Evolutionary conservation across 495 filamentous ascomycete species (phyloP).

Genomic region (Penicillium goetzii): DNA sequence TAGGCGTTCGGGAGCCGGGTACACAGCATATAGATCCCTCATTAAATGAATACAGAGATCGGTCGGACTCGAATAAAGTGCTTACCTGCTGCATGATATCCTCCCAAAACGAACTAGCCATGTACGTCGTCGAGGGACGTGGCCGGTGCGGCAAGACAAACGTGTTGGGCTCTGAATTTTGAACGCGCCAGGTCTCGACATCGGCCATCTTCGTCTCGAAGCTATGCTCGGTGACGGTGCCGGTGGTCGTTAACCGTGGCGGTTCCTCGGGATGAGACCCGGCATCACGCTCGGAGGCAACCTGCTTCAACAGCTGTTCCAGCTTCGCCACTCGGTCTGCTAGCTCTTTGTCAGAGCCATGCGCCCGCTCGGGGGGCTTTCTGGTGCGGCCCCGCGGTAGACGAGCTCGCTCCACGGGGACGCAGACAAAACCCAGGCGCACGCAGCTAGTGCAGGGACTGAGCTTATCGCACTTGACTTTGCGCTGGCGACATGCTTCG

Average conservation of each 20-base stretch:
- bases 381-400: constrained; percentile 50
- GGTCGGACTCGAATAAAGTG: neutral
- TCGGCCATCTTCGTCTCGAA: constrained; percentile 15
- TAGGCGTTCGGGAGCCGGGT: neutral
- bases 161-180: constrained; percentile 9
- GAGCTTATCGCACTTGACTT: constrained; percentile 78
- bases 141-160: constrained; percentile 16
- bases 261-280: neutral
- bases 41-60: neutral
- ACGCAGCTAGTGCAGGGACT: constrained; percentile 73
- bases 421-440: constrained; percentile 63
- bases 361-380: constrained; percentile 26
- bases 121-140: constrained; percentile 24
- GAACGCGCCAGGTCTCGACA: constrained; percentile 16
- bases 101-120: constrained; percentile 40
- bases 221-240: neutral
- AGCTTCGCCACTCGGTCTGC: constrained; percentile 36
- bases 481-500: constrained; percentile 67
- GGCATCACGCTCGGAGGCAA: constrained; percentile 25
- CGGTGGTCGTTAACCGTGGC: neutral
- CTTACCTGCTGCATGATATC: constrained; percentile 40
- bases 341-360: constrained; percentile 28
- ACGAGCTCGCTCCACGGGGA: constrained; percentile 46
- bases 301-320: constrained; percentile 31
- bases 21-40: neutral